Percentiles rank a stretch among this genome's conserved stretches.
phyloP scores from a whole-genome alignment of 108 stramenopile genomes.

The Cyclotella sp. region DNA sequence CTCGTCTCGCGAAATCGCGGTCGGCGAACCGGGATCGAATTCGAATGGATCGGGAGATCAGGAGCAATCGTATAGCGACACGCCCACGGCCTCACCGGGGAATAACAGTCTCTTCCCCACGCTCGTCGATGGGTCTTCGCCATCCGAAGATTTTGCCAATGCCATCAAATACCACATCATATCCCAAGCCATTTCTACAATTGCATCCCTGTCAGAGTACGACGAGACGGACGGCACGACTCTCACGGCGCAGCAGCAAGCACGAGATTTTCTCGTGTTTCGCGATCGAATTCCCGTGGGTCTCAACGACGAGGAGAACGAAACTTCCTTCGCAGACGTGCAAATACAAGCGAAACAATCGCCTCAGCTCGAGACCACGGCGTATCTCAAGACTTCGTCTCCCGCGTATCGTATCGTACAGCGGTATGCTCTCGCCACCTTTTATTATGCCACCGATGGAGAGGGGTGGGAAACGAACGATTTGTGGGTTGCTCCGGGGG shows the following conservation, averaged over 20 bases:
- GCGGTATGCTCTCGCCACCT: constrained; percentile 35
- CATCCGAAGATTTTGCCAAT: constrained; percentile 23
- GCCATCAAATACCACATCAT: constrained; percentile 43
- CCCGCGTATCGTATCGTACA: constrained; percentile 55
- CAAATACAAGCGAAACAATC: background rate
- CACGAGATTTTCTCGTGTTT: constrained; percentile 44
- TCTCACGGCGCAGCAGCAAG: constrained; percentile 39
- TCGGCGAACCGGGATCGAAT: no score
- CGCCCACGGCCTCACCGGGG: constrained; percentile 11
- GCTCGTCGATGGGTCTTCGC: background rate
- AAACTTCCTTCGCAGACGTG: constrained; percentile 3
- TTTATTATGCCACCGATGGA: constrained; percentile 56
- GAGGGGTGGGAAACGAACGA: constrained; percentile 26
- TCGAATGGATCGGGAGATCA: background rate
- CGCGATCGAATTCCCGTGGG: constrained; percentile 18
- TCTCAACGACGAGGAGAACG: constrained; percentile 31
- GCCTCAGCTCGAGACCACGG: background rate
- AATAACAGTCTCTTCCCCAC: background rate
- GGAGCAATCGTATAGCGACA: background rate
- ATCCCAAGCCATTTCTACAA: constrained; percentile 28
- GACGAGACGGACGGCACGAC: background rate
- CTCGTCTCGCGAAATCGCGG: background rate
- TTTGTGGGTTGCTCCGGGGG: constrained; percentile 44
- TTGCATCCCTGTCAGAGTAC: constrained; percentile 28
- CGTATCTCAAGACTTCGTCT: constrained; percentile 23